Base-by-base conservation (phyloP, 2,329 filamentous ascomycete species). In the Claviceps sp. region DNA sequence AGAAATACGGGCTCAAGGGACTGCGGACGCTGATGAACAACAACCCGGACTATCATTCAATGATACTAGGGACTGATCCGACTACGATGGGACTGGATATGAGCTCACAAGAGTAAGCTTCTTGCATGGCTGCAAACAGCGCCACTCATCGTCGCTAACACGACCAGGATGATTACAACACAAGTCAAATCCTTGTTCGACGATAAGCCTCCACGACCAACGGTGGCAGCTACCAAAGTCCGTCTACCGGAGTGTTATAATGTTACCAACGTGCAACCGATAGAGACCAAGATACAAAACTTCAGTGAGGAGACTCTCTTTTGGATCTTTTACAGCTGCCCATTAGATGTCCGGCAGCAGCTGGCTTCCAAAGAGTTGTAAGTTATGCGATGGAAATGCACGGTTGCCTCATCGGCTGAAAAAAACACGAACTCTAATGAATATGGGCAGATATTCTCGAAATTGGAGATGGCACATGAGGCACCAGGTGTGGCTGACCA, bases 381-480 rank as follows among this genome's bases (percentile, higher is more conserved):
- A 66, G 78, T 58, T 2, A 18, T 22, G 9, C 6, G n/a, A 38
- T 34, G 30, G 9, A 11, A 34, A 34, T 6, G 20, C 30, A 5
- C 22, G 6, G 22, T 36, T 43, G 18, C 5, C 2, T 9, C 16
- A 20, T 9, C 20, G 4, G 13, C 18, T 38, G 22, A 5, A 22
- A 14, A 14, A 18, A n/a, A 13, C 11, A 18, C n/a, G n/a, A 24
- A 40, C 9, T 22, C 42, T 38, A 49, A 52, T 54, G 51, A 38
- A 30, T 56, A 43, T 36, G 22, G n/a, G 8, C 53, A 84, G 80
- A 44, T 78, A 79, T 59, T 75, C 74, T 54, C 75, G 81, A 20
- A 82, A 82, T 63, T 85, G 81, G 81, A 71, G 81, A 55, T 85
- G 81, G 76, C 81, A 85, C 63, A 83, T 83, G 69, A 81, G 81